Percentiles rank a stretch among this genome's conserved stretches.
phyloP scores from a whole-genome alignment of 768 basidiomycete genomes.

The Zangia roseola region DNA sequence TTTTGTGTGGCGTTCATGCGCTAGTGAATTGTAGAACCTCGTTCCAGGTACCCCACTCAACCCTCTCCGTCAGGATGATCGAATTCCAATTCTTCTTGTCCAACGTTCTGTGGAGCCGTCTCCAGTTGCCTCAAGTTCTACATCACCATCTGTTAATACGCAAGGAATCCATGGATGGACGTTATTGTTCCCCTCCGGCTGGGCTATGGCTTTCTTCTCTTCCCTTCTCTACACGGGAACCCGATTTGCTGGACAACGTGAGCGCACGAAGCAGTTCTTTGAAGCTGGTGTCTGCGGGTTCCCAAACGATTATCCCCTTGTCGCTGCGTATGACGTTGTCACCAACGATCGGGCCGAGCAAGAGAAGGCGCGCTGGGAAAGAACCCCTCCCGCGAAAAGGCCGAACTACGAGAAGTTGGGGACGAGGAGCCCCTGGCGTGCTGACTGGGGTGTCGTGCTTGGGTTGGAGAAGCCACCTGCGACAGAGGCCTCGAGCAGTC shows the following conservation, averaged over 20 bases:
- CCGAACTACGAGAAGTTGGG: slow-evolving; percentile 65
- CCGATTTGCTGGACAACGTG: slow-evolving; percentile 81
- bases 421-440: slow-evolving; percentile 68
- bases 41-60: slow-evolving; percentile 75
- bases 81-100: slow-evolving; percentile 79
- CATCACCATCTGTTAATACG: slow-evolving; percentile 25
- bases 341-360: slow-evolving; percentile 48
- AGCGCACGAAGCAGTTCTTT: slow-evolving; percentile 76
- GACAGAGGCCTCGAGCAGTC: slow-evolving; percentile 1
- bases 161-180: slow-evolving; percentile 82
- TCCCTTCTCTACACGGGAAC: slow-evolving; percentile 84
- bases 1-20: neutral
- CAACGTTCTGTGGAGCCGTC: slow-evolving; percentile 66
- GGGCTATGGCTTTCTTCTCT: slow-evolving; percentile 86
- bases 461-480: slow-evolving; percentile 37
- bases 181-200: slow-evolving; percentile 81
- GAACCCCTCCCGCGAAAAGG: slow-evolving; percentile 87
- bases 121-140: slow-evolving; percentile 11
- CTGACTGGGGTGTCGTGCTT: slow-evolving; percentile 74
- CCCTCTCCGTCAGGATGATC: slow-evolving; percentile 72
- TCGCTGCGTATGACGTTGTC: slow-evolving; percentile 51
- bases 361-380: slow-evolving; percentile 65
- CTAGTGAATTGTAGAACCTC: slow-evolving; percentile 49
- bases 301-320: slow-evolving; percentile 76
- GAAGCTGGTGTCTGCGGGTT: slow-evolving; percentile 77